A percentile compares a stretch with the other conserved stretches of the same genome.
Conservation (phyloP, 2,329 filamentous ascomycete species). For the Biscogniauxia mediterranea region DNA sequence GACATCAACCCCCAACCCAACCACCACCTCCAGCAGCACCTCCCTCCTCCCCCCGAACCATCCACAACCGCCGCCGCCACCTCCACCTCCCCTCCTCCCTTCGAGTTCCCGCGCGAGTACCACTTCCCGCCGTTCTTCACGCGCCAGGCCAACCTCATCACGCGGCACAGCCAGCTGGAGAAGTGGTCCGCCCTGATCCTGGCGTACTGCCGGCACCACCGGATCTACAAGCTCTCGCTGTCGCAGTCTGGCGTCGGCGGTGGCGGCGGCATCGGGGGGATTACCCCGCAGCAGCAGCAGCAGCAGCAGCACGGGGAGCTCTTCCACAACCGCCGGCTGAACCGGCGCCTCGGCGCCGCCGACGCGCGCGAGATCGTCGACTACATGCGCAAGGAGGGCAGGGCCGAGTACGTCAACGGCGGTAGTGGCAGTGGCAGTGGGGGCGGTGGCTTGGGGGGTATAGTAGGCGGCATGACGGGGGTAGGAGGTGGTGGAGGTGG, state of each 20-base stretch:
- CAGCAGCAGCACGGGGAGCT: conserved; percentile 40
- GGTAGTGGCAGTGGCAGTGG: conserved; percentile 27
- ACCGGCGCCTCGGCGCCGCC: conserved; percentile 47
- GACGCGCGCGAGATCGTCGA: conserved; percentile 59
- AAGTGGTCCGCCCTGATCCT: conserved; percentile 89
- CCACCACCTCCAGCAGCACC: background rate
- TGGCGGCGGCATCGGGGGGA: no score
- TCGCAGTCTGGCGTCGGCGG: conserved; percentile 38
- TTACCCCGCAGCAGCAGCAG: no score
- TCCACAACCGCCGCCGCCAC: conserved; percentile 2
- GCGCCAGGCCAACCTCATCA: conserved; percentile 71
- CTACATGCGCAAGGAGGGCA: conserved; percentile 56
- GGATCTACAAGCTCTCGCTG: conserved; percentile 72
- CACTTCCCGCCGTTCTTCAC: conserved; percentile 85
- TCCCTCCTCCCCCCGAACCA: background rate
- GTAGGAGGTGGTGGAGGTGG: conserved; percentile 35
- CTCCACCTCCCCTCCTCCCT: conserved; percentile 26
- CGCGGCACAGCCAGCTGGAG: conserved; percentile 70
- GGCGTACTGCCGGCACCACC: conserved; percentile 76
- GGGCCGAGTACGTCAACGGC: conserved; percentile 62
- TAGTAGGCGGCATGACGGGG: background rate
- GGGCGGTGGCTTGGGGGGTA: conserved; percentile 17
- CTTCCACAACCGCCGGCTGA: conserved; percentile 57
- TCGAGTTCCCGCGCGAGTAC: conserved; percentile 64
- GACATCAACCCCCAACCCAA: conserved; percentile 1